A percentile compares a stretch with the other conserved stretches of the same genome.
phyloP scores from a whole-genome alignment of 495 filamentous ascomycete genomes.

The Hypoxylon fuscum region DNA sequence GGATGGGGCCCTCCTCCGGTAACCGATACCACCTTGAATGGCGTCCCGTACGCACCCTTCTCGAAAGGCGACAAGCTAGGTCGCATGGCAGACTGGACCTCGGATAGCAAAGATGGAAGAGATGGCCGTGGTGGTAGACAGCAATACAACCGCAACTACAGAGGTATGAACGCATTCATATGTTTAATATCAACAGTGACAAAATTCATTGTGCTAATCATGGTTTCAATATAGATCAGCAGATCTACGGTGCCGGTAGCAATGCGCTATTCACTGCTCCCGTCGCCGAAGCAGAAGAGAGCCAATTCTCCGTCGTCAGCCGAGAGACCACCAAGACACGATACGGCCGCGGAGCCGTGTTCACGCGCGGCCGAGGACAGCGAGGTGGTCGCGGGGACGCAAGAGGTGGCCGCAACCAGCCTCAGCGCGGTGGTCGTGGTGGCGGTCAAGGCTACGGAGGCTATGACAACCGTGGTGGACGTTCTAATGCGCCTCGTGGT shows the following conservation, averaged over 20 bases:
- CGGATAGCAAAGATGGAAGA: slow-evolving; percentile 86
- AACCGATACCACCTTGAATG: slow-evolving; percentile 84
- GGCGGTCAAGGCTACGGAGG: slow-evolving; percentile 58
- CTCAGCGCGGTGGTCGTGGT: slow-evolving; percentile 55
- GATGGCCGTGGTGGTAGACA: slow-evolving; percentile 80
- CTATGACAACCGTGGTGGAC: slow-evolving; percentile 72
- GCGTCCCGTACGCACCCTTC: slow-evolving; percentile 96
- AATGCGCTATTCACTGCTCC: slow-evolving; percentile 88
- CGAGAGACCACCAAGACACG: slow-evolving; percentile 82
- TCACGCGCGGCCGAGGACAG: slow-evolving; percentile 83
- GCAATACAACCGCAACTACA: slow-evolving; percentile 89
- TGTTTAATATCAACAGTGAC: too few species aligned
- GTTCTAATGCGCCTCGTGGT: slow-evolving; percentile 66
- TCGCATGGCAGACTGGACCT: slow-evolving; percentile 98
- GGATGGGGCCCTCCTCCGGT: slow-evolving; percentile 90
- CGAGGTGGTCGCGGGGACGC: slow-evolving; percentile 77
- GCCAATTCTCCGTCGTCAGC: slow-evolving; percentile 96
- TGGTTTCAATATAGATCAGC: slow-evolving; percentile 72
- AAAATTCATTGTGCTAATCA: slow-evolving; percentile 35
- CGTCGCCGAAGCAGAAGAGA: slow-evolving; percentile 86
- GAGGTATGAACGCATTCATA: slow-evolving; percentile 67
- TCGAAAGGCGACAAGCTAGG: slow-evolving; percentile 98
- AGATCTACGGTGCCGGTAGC: slow-evolving; percentile 92
- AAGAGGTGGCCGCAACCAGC: slow-evolving; percentile 69
- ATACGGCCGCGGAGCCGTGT: slow-evolving; percentile 90